phyloP scores from a whole-genome alignment of 2,329 filamentous ascomycete genomes.

The Colletotrichum sublineola region DNA sequence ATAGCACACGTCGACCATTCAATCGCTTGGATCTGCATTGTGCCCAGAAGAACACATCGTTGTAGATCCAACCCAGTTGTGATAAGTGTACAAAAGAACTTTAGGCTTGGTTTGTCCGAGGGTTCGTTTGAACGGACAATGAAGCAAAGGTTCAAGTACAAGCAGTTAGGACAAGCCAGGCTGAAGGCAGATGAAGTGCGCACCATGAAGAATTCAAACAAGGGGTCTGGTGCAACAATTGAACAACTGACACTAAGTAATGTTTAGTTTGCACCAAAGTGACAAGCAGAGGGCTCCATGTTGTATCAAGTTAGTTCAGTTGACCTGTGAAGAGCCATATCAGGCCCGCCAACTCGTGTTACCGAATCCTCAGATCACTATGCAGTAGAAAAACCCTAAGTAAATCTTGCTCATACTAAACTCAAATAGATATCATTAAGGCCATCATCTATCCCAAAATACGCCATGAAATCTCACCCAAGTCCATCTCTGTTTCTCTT shows the following conservation, averaged over 20 bases:
- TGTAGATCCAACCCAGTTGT: background rate
- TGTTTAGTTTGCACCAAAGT: background rate
- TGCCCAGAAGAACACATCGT: background rate
- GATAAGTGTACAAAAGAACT: background rate
- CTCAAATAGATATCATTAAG: background rate
- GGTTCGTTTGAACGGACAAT: no score
- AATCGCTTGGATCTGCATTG: background rate
- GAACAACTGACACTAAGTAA: background rate
- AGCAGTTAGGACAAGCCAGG: background rate
- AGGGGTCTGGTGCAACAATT: background rate
- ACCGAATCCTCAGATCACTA: background rate
- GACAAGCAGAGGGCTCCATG: background rate
- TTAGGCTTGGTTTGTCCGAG: rapidly evolving
- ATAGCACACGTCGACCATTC: background rate
- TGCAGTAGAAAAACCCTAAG: no score
- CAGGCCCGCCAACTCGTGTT: no score
- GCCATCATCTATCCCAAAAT: background rate
- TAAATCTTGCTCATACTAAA: background rate
- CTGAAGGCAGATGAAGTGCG: background rate
- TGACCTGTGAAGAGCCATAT: background rate
- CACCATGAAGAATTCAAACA: background rate
- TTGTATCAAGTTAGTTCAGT: no score
- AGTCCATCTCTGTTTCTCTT: background rate
- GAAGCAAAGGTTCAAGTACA: no score
- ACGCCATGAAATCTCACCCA: conserved; percentile 1